Conservation (phyloP, 1,284 basidiomycete genomes). For the Irpex sp. region DNA sequence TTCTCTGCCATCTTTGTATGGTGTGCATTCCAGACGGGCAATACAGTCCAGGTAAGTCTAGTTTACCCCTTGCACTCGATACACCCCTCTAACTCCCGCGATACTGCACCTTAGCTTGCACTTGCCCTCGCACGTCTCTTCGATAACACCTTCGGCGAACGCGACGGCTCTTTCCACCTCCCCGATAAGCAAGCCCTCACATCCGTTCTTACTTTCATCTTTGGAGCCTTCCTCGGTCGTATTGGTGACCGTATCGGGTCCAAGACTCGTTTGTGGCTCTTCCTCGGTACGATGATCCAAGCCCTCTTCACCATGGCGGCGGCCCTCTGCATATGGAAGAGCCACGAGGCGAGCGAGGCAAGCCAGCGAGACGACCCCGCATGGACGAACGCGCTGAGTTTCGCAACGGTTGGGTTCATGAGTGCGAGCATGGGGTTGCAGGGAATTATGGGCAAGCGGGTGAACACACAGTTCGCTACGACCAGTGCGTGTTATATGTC, state of each 20-base stretch:
- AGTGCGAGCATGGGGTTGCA: slow-evolving; percentile 77
- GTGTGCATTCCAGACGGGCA: slow-evolving; percentile 86
- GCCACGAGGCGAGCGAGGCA: slow-evolving; percentile 54
- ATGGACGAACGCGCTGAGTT: slow-evolving; percentile 67
- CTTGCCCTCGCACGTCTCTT: slow-evolving; percentile 66
- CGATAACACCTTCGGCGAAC: slow-evolving; percentile 42
- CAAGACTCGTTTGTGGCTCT: slow-evolving; percentile 74
- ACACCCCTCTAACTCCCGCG: neutral
- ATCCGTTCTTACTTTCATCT: slow-evolving; percentile 71
- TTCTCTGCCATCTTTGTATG: slow-evolving; percentile 84
- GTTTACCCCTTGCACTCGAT: neutral
- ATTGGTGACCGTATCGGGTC: slow-evolving; percentile 69
- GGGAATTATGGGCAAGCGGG: slow-evolving; percentile 80
- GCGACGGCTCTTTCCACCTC: slow-evolving; percentile 62
- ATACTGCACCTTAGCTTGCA: slow-evolving; percentile 38
- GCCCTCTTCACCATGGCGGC: slow-evolving; percentile 71
- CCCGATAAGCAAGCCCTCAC: slow-evolving; percentile 80
- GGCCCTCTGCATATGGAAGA: slow-evolving; percentile 65
- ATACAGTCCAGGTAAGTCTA: slow-evolving; percentile 53
- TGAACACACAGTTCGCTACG: slow-evolving; percentile 78
- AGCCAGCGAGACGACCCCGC: slow-evolving; percentile 54
- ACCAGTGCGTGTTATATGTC: slow-evolving; percentile 46
- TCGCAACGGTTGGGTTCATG: slow-evolving; percentile 71
- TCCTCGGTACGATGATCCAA: slow-evolving; percentile 68
- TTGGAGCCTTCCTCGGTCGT: slow-evolving; percentile 71